Percentiles rank a stretch among this genome's conserved stretches.
Evolutionary conservation across 495 filamentous ascomycete genomes (phyloP).

Genomic region (Achaetomiella virescens): DNA sequence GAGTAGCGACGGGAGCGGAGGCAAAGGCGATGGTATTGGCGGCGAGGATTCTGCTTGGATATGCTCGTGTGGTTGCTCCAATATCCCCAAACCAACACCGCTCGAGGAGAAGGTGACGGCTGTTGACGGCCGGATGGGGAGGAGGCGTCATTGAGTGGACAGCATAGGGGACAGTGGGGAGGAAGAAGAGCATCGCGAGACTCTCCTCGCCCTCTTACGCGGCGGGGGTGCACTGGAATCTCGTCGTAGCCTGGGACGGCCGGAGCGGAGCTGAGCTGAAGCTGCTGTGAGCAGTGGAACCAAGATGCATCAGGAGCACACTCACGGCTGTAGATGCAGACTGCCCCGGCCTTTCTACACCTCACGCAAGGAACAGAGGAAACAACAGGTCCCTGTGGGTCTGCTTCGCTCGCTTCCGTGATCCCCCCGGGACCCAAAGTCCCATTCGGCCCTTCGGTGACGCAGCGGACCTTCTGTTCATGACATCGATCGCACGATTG

Average conservation of each 20-base stretch:
- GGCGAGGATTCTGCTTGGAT: background rate
- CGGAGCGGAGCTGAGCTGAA: conserved; percentile 20
- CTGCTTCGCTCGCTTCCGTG: conserved; percentile 7
- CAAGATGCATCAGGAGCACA: background rate
- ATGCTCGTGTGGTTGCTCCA: background rate
- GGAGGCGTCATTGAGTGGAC: background rate
- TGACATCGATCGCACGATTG: conserved; percentile 26
- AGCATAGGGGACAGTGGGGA: conserved; percentile 1
- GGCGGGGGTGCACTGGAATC: conserved; percentile 2
- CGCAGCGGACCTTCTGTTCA: conserved; percentile 23
- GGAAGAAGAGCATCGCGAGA: conserved; percentile 5
- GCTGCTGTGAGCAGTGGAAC: background rate
- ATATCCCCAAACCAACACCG: background rate
- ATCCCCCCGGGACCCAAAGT: conserved; percentile 6
- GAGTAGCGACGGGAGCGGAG: background rate
- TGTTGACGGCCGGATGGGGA: background rate
- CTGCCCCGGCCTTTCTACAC: conserved; percentile 18
- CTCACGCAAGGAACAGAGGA: conserved; percentile 14
- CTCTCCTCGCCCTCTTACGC: conserved; percentile 9
- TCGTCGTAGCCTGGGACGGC: conserved; percentile 16
- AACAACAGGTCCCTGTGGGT: conserved; percentile 3
- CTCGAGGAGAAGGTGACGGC: background rate
- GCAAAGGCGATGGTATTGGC: background rate
- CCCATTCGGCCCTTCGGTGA: conserved; percentile 11
- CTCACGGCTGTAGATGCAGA: conserved; percentile 22